A percentile compares a stretch with the other conserved stretches of the same genome.
phyloP scores from a whole-genome alignment of 2,329 filamentous ascomycete species.

The Talaromyces sp. region DNA sequence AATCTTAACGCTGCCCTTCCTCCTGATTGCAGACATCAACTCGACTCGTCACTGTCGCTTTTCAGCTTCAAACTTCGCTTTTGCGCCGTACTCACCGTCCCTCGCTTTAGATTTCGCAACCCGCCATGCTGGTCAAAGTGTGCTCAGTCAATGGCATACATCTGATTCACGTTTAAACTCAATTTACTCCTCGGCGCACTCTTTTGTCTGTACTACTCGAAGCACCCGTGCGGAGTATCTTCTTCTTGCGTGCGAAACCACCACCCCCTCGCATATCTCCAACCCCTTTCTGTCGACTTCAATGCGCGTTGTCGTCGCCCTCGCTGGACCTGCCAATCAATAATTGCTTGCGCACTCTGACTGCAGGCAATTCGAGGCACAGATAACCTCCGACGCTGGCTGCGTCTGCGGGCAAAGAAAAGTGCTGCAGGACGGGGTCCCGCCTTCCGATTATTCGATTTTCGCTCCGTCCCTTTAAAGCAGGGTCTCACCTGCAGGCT shows the following conservation, averaged over 20 bases:
- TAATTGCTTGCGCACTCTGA: not conserved
- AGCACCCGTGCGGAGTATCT: not conserved
- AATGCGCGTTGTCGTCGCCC: not conserved
- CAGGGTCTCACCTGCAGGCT: not conserved
- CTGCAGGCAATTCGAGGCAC: not conserved
- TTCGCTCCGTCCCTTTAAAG: constrained; percentile 3
- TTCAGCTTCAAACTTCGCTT: not conserved
- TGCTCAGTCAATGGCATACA: not conserved
- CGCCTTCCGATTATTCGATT: constrained; percentile 9
- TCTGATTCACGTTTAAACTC: not conserved
- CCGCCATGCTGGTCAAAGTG: not conserved
- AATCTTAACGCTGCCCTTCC: not conserved
- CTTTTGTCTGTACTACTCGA: not conserved
- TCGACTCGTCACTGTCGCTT: not conserved
- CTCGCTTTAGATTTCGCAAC: not conserved
- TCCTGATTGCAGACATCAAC: not conserved
- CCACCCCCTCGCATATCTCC: constrained; percentile 16
- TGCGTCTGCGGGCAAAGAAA: not conserved
- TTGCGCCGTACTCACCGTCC: not conserved
- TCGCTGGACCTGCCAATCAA: constrained; percentile 12
- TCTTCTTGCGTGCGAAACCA: not conserved
- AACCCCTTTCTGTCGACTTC: constrained; percentile 4
- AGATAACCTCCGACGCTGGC: constrained; percentile 11
- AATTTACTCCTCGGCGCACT: not conserved
- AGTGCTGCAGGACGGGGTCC: constrained; percentile 12